Evolutionary conservation across 495 filamentous ascomycete genomes (phyloP).

Genomic region (Penicillium longicatenatum): DNA sequence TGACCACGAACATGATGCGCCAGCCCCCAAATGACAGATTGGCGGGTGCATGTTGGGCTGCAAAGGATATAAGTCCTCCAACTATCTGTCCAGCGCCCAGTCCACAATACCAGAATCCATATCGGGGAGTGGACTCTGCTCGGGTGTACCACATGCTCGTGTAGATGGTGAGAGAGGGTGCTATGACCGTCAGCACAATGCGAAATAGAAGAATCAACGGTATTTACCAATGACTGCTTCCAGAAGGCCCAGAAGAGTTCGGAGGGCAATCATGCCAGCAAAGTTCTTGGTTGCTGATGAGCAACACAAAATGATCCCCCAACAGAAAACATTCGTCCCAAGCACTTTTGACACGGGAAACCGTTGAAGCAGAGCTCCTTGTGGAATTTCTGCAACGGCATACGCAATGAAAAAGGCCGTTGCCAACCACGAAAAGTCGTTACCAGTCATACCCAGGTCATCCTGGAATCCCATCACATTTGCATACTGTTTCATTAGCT

Average conservation of each 20-base stretch:
- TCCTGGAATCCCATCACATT: slow-evolving; percentile 58
- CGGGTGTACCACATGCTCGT: slow-evolving; percentile 60
- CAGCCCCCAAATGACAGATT: slow-evolving; percentile 51
- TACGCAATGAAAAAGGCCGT: slow-evolving; percentile 59
- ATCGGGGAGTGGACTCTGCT: slow-evolving; percentile 61
- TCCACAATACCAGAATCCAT: slow-evolving; percentile 64
- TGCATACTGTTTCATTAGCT: slow-evolving; percentile 42
- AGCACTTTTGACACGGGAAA: slow-evolving; percentile 55
- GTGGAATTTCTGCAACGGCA: slow-evolving; percentile 50
- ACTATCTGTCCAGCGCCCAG: slow-evolving; percentile 63
- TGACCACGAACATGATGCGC: slow-evolving; percentile 65
- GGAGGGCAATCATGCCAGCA: slow-evolving; percentile 22
- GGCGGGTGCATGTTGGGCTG: slow-evolving; percentile 37
- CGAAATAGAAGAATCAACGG: slow-evolving; percentile 6
- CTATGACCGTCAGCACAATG: neutral
- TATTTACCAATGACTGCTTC: slow-evolving; percentile 58
- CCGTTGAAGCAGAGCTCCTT: slow-evolving; percentile 40
- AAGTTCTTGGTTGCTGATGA: slow-evolving; percentile 25
- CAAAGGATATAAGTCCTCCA: slow-evolving; percentile 61
- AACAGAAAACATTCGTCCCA: slow-evolving; percentile 50
- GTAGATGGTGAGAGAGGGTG: slow-evolving; percentile 53
- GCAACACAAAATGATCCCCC: slow-evolving; percentile 39
- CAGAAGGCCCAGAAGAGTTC: slow-evolving; percentile 67
- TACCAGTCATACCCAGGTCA: slow-evolving; percentile 47
- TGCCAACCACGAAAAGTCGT: slow-evolving; percentile 56